A percentile compares a stretch with the other conserved stretches of the same genome.
Evolutionary conservation across 306 rosid genomes (phyloP).

Genomic region (Pyrus betulifolia): DNA sequence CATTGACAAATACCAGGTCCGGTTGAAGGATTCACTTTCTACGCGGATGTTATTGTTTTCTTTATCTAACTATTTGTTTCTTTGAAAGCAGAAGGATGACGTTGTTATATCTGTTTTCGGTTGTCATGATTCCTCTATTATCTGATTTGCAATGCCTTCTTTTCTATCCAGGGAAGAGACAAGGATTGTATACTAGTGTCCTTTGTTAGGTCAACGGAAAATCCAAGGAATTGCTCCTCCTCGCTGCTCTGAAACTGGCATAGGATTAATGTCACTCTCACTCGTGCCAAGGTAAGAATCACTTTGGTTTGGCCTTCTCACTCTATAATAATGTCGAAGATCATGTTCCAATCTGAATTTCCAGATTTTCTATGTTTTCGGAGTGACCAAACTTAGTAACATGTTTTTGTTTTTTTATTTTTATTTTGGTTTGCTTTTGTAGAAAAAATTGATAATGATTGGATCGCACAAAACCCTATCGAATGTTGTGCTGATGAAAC

Average conservation of each 20-base stretch:
- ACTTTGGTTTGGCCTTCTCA: not conserved
- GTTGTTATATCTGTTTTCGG: not conserved
- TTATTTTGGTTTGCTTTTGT: slow-evolving; percentile 1
- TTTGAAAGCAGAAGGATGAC: too few relatives aligned
- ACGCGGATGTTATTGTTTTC: not conserved
- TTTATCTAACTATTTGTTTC: too few relatives aligned
- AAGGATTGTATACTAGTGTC: slow-evolving; percentile 88
- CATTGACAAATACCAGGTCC: slow-evolving; percentile 93
- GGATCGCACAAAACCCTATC: slow-evolving; percentile 76
- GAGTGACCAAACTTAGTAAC: not conserved
- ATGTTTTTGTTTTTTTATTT: not conserved
- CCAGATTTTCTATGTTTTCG: not conserved
- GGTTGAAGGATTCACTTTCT: not conserved
- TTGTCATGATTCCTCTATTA: not conserved
- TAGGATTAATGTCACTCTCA: slow-evolving; percentile 84
- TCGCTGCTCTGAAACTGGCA: slow-evolving; percentile 97
- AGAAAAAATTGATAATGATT: slow-evolving; percentile 89
- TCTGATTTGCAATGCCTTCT: not conserved
- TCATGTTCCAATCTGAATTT: not conserved
- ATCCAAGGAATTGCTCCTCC: slow-evolving; percentile 54
- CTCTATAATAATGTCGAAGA: not conserved
- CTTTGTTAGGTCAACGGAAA: slow-evolving; percentile 78
- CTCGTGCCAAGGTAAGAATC: slow-evolving; percentile 75
- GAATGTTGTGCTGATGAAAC: slow-evolving; percentile 70
- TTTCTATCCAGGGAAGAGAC: slow-evolving; percentile 69